These are phyloP conservation scores for Pichia sp. DNA, from an alignment of 1,139 yeast genomes.

Conservation along the genomic window DNA sequence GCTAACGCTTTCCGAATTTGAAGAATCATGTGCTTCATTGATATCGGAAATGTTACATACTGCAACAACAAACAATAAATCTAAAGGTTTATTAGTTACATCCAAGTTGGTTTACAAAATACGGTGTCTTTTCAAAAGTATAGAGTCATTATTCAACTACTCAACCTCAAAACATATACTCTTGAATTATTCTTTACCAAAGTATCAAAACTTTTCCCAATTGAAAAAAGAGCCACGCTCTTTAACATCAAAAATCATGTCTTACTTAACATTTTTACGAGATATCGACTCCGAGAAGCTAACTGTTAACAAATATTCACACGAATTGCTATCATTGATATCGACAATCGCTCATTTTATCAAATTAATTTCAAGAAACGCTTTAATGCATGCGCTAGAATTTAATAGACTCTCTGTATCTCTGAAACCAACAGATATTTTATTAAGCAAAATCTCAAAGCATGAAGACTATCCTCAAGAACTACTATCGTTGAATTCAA, in stretches of 20 bases:
- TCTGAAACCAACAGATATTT: constrained; percentile 59
- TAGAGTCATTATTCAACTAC: constrained; percentile 47
- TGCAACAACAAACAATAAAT: constrained; percentile 73
- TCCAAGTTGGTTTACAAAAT: constrained; percentile 70
- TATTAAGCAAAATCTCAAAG: constrained; percentile 48
- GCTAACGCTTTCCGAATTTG: constrained; percentile 83
- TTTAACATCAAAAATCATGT: constrained; percentile 73
- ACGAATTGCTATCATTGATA: constrained; percentile 73
- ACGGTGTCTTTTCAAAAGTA: constrained; percentile 71
- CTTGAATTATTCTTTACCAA: constrained; percentile 8
- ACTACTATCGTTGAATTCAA: constrained; percentile 16
- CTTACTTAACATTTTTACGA: constrained; percentile 64
- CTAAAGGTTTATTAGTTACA: constrained; percentile 66
- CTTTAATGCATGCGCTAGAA: constrained; percentile 69
- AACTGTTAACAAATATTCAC: constrained; percentile 38
- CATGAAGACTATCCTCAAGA: constrained; percentile 39
- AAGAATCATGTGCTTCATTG: constrained; percentile 88
- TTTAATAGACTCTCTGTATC: constrained; percentile 57
- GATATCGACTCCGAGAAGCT: constrained; percentile 42
- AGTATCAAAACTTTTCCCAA: constrained; percentile 22
- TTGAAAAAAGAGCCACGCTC: constrained; percentile 81
- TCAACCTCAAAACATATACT: constrained; percentile 4
- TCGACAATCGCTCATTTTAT: constrained; percentile 93
- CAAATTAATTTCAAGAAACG: constrained; percentile 77
- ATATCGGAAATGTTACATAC: constrained; percentile 88